A percentile compares a stretch with the other conserved stretches of the same genome.
Evolutionary conservation across 352 stramenopile species (phyloP).

Genomic region (Phytopythium litorale): DNA sequence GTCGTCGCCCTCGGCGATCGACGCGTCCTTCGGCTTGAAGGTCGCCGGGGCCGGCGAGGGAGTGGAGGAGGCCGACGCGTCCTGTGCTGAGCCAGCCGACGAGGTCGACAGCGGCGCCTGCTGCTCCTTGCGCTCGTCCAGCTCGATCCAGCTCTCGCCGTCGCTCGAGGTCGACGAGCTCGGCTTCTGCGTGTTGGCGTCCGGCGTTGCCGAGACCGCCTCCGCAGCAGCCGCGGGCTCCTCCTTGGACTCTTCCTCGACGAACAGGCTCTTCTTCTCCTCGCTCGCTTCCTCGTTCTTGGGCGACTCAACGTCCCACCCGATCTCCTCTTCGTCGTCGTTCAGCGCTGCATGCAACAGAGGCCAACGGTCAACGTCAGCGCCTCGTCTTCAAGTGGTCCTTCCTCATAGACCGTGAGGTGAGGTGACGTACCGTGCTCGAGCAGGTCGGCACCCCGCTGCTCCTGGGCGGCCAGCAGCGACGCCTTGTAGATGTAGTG

Average conservation of each 20-base stretch:
- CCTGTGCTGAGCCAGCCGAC: constrained; percentile 23
- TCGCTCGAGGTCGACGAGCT: constrained; percentile 42
- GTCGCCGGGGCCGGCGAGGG: constrained; percentile 1
- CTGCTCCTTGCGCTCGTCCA: constrained; percentile 56
- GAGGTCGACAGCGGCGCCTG: constrained; percentile 36
- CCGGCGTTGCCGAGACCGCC: background rate
- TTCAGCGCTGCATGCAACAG: constrained; percentile 34
- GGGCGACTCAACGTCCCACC: constrained; percentile 65
- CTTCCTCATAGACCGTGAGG: no score
- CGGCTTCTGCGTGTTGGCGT: background rate
- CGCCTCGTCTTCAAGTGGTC: background rate
- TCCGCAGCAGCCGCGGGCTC: constrained; percentile 9
- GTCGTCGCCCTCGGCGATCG: constrained; percentile 32
- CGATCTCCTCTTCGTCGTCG: constrained; percentile 63
- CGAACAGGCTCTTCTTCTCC: constrained; percentile 32
- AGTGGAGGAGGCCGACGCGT: background rate
- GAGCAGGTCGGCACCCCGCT: constrained; percentile 55
- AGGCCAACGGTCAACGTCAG: constrained; percentile 6
- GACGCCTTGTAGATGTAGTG: constrained; percentile 80
- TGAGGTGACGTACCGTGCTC: constrained; percentile 40
- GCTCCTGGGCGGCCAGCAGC: constrained; percentile 59
- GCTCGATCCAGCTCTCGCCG: constrained; percentile 61
- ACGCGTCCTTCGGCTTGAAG: constrained; percentile 20
- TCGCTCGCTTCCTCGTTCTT: constrained; percentile 26
- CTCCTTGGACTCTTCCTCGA: constrained; percentile 42